Conservation (phyloP, 2,329 filamentous ascomycete species). For the Gnomoniopsis sp. region DNA sequence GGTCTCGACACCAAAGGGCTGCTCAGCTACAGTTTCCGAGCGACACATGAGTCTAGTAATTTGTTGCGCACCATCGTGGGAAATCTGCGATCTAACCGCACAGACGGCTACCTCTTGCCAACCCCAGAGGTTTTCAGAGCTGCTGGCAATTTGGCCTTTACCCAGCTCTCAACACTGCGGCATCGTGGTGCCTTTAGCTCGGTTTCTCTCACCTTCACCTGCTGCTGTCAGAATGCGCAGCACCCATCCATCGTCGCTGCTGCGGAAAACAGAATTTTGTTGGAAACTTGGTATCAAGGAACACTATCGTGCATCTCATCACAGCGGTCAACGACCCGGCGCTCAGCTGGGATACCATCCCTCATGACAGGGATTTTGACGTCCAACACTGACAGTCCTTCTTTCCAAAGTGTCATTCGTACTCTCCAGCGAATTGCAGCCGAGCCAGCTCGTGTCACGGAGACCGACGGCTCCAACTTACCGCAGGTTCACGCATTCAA, state of each 20-base stretch:
- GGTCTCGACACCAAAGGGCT: slow-evolving; percentile 82
- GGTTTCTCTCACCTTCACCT: slow-evolving; percentile 81
- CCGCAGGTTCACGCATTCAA: slow-evolving; percentile 95
- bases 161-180: slow-evolving; percentile 75
- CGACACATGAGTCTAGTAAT: slow-evolving; percentile 88
- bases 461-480: slow-evolving; percentile 63
- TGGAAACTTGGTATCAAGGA: slow-evolving; percentile 70
- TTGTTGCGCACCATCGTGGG: slow-evolving; percentile 62
- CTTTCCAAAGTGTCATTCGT: slow-evolving; percentile 63
- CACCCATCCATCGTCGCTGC: slow-evolving; percentile 34
- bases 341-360: slow-evolving; percentile 88
- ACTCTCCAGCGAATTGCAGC: slow-evolving; percentile 60
- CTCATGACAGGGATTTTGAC: slow-evolving; percentile 79
- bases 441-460: slow-evolving; percentile 47
- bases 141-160: slow-evolving; percentile 74
- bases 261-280: slow-evolving; percentile 40
- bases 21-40: slow-evolving; percentile 91
- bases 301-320: slow-evolving; percentile 68
- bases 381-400: slow-evolving; percentile 55
- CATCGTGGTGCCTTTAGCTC: slow-evolving; percentile 93
- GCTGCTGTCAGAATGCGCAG: slow-evolving; percentile 68
- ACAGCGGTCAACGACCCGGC: slow-evolving; percentile 77
- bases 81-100: slow-evolving; percentile 47
- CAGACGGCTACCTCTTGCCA: slow-evolving; percentile 43
- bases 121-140: slow-evolving; percentile 54